Conservation (phyloP, 2,329 filamentous ascomycete genomes). For the Elsinoe batatas region DNA sequence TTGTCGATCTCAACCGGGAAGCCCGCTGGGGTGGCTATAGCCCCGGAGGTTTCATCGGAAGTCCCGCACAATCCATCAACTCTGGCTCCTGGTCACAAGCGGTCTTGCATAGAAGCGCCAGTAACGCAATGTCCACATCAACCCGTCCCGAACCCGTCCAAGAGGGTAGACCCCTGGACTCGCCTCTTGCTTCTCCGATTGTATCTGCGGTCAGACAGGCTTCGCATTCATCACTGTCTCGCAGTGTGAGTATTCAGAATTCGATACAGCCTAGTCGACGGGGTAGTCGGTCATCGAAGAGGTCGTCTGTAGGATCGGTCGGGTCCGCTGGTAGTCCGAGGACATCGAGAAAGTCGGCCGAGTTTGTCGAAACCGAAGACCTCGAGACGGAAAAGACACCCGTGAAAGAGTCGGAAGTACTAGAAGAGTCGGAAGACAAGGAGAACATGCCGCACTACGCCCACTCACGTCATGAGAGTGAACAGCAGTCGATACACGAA, state of each 20-base stretch:
- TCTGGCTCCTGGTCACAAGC: constrained; percentile 38
- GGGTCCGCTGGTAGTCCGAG: constrained; percentile 1
- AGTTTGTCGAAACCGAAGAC: neutral
- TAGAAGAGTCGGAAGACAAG: constrained; percentile 3
- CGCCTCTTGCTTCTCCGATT: constrained; percentile 21
- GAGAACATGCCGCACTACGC: constrained; percentile 5
- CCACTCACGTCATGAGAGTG: constrained; percentile 2
- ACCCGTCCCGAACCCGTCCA: constrained; percentile 30
- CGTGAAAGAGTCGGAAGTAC: neutral
- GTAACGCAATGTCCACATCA: constrained; percentile 14
- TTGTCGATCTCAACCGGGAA: constrained; percentile 57
- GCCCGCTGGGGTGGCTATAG: constrained; percentile 63
- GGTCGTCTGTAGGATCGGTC: neutral
- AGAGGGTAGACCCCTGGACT: constrained; percentile 28
- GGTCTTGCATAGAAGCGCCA: constrained; percentile 17
- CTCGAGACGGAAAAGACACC: neutral
- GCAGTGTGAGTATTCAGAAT: constrained; percentile 13
- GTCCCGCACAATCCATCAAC: constrained; percentile 51
- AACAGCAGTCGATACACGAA: constrained; percentile 23
- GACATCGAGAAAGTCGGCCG: neutral
- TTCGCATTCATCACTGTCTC: constrained; percentile 15
- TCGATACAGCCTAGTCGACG: constrained; percentile 7
- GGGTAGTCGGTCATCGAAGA: constrained; percentile 7
- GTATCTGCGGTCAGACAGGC: constrained; percentile 11
- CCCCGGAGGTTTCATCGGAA: constrained; percentile 57